Evolutionary conservation across 352 stramenopile genomes (phyloP), one percentile per base, ranked within the genome.

Genomic region (Globisporangium parvum): DNA sequence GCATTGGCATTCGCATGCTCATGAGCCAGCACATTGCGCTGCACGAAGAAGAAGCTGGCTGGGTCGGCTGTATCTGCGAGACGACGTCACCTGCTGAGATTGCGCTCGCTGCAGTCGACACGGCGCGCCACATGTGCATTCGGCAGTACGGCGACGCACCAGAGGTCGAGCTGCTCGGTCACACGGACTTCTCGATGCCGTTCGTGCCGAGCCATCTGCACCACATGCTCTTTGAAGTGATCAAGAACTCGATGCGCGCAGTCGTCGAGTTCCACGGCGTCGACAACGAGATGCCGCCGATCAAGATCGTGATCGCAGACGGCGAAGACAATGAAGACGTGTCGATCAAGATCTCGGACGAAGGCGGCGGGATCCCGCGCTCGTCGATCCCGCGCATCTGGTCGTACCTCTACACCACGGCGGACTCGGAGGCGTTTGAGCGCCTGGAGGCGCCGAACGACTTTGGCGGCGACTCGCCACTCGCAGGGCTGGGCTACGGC

Each of bases 341-440:
- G 40, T 98, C 98, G 44, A 99, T 99, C 55, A 99, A 99, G 81
- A 97, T 99, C 51, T 98, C 88, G 53, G 98, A 99, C 71, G 97
- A 99, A 77, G 98, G 98, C 35, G 98, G 98, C 46, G 98, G 98
- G 51, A 99, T 99, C 67, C 91, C 95, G 20, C 87, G 98, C 42
- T 98, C 88, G 44, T 97, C 98, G 15, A 96, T 99, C 65, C 96
- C 95, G 37, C 91, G 96, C 44, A 99, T 99, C 64, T 99, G 97
- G 96, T 98, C 87, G 52, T 99, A 99, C 77, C 76, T 99, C 11
- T 99, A 99, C 75, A 99, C 97, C 35, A 99, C 98, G 0, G 97
- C 96, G 9, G 94, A 99, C 71, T 92, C 94, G n/a, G 69, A 95
- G 51, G 91, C 81, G 21, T 97, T 95, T 58, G 95, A 92, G 61